Evolutionary conservation across 768 basidiomycete species (phyloP).

Genomic region (Mycena crocata): DNA sequence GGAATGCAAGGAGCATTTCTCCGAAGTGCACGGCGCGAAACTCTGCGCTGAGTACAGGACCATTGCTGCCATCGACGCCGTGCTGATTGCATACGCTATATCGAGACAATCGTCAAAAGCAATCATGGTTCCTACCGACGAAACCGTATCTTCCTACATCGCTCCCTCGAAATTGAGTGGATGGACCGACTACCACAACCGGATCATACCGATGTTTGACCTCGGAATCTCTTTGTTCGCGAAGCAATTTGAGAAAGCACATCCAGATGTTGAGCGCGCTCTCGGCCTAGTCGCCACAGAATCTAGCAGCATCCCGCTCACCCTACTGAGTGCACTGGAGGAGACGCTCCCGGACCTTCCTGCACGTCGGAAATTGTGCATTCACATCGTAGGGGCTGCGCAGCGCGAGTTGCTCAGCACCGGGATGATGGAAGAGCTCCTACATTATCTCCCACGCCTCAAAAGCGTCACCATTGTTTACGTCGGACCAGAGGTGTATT

Average conservation of each 20-base stretch:
- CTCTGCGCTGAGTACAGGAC: not conserved
- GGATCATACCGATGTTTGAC: not conserved
- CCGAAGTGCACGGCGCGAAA: not conserved
- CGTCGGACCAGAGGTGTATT: constrained; percentile 7
- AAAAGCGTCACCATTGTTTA: constrained; percentile 1
- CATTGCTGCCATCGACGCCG: not conserved
- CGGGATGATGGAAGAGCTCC: constrained; percentile 26
- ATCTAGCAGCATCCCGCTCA: constrained; percentile 9
- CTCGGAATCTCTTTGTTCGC: not conserved
- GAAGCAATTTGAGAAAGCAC: not conserved
- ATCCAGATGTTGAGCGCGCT: not conserved
- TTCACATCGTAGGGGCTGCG: constrained; percentile 24
- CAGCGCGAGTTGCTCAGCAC: not conserved
- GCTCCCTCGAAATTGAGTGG: constrained; percentile 11
- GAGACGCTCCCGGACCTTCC: constrained; percentile 10
- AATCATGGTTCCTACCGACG: not conserved
- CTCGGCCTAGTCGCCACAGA: not conserved
- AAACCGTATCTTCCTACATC: not conserved
- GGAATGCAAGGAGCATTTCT: constrained; percentile 1
- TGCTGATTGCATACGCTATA: not conserved
- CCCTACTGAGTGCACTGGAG: constrained; percentile 11
- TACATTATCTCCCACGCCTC: constrained; percentile 16
- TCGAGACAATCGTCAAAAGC: not conserved
- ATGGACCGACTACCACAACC: constrained; percentile 16
- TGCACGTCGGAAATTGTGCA: constrained; percentile 9